Conservation (phyloP, 2,329 filamentous ascomycete species). For the Venturia pyrina region DNA sequence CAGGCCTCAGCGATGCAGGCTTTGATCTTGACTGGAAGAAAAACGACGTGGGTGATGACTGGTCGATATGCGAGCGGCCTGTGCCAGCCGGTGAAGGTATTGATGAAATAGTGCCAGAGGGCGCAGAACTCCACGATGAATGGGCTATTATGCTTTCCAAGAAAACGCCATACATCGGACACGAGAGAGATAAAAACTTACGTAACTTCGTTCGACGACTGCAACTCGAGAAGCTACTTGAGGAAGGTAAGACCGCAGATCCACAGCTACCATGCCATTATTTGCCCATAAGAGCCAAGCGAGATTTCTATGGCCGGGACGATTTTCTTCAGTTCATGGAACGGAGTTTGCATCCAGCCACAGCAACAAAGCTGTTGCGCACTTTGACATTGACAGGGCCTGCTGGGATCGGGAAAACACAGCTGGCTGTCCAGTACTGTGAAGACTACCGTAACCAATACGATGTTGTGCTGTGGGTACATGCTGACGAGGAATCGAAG, state of each 20-base stretch:
- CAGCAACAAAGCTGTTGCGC: neutral
- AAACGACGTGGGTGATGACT: neutral
- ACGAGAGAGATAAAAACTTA: neutral
- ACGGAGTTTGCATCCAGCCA: slow-evolving; percentile 2
- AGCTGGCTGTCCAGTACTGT: slow-evolving; percentile 29
- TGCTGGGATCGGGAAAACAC: slow-evolving; percentile 25
- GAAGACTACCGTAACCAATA: slow-evolving; percentile 18
- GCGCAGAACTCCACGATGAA: neutral
- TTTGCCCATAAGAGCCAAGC: neutral
- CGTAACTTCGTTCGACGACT: neutral
- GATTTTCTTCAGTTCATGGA: neutral
- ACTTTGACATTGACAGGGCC: slow-evolving; percentile 9
- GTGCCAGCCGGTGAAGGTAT: neutral
- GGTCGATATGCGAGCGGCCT: neutral
- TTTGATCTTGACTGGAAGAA: neutral
- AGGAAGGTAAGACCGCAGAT: neutral
- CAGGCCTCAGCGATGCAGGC: neutral
- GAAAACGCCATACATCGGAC: neutral
- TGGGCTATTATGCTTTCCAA: neutral
- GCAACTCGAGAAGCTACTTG: neutral
- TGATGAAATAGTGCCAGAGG: neutral
- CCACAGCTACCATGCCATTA: slow-evolving; percentile 5
- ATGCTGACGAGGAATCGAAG: slow-evolving; percentile 24
- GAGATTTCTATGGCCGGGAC: slow-evolving; percentile 3
- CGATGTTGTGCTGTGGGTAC: slow-evolving; percentile 30